Evolutionary conservation across 345 rosid genomes (phyloP), one percentile per base, ranked within the genome.

Genomic region (Mangifera indica): DNA sequence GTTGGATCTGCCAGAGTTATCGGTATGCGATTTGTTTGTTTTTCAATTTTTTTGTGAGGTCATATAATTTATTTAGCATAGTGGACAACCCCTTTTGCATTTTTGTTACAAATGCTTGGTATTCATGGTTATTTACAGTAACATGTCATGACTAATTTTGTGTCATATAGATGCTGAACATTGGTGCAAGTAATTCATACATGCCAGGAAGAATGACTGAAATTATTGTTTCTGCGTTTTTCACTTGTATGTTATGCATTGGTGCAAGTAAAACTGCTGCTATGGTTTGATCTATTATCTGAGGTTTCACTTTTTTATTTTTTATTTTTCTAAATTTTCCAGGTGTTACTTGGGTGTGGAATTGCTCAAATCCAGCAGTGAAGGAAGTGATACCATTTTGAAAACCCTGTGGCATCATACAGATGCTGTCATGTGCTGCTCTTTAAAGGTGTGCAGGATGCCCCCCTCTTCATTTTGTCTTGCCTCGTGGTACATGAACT

Each of bases 351-450:
- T 96, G 90, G 99, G 98, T 26, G 99, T 88, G 75, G 98, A 96
- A 72, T 84, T 96, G 55, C 91, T 91, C 53, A 96, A 93, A 83
- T 79, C 86, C 7, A 74, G 70, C 69, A 61, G 77, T 40, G 94
- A 91, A 85, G 93, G 94, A 78, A 80, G 83, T 55, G 99, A 96
- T 60, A 76, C 87, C 17, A 60, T 85, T 67, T 94, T 96, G 44
- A 96, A 96, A 81, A 82, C 86, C 46, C 84, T 96, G 69, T 96
- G 99, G 99, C 96, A 93, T 81, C 96, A 93, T 67, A 87, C 97
- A 0, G 99, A 96, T 79, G 99, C 99, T 59, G 87, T 96, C 67
- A 82, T 96, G 88, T 96, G 99, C 86, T 96, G 98, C 87, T 91
- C 98, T 57, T 79, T 95, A 72, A 95, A 95, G 98, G 98, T 92